Base-by-base conservation (phyloP, 768 basidiomycete genomes). In the Hericium rajendrae region DNA sequence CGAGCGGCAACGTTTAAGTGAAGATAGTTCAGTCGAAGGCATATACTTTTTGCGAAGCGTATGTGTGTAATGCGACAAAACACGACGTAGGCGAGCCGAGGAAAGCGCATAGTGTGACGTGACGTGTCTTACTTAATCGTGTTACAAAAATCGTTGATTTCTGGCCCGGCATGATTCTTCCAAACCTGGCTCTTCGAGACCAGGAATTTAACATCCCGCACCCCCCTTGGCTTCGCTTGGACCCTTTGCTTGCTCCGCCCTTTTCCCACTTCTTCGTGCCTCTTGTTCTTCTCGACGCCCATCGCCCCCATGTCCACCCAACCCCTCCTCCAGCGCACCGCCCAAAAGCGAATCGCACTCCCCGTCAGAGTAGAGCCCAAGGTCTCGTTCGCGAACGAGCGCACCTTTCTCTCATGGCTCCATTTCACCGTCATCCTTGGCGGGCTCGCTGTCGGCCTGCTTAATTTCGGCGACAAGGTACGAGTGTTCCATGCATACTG, bases 371-470 rank as follows among this genome's bases (percentile, higher is more conserved):
- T 93, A 54, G 92, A 95, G 71, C 92, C 92, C 37, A 95, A 95
- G 65, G 92, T 95, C 59, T 91, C 91, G 50, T 95, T 94, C 65
- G 92, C 92, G 46, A 94, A 94, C 71, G 92, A 94, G 71, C 83
- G 91, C 56, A 94, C 97, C 0, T 98, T 98, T 74, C 78, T 99
- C 48, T 94, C 94, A 79, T 98, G 95, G 97, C 81, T 97, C 51
- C 94, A 97, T 72, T 97, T 97, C 70, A 94, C 94, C 41, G 93
- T 98, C 72, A 92, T 99, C 57, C 84, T 99, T 8, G 94, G 95
- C 28, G 97, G 97, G 57, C 80, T 99, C 49, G 90, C 94, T 1
- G 94, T 98, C 13, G 97, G 97, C 11, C 73, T 99, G 57, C 77
- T 99, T 65, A 99, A 99, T 72, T 99, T 99, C 76, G 97, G 97